phyloP scores from a whole-genome alignment of 2,329 filamentous ascomycete genomes.

The Aotearoamyces nothofagi region DNA sequence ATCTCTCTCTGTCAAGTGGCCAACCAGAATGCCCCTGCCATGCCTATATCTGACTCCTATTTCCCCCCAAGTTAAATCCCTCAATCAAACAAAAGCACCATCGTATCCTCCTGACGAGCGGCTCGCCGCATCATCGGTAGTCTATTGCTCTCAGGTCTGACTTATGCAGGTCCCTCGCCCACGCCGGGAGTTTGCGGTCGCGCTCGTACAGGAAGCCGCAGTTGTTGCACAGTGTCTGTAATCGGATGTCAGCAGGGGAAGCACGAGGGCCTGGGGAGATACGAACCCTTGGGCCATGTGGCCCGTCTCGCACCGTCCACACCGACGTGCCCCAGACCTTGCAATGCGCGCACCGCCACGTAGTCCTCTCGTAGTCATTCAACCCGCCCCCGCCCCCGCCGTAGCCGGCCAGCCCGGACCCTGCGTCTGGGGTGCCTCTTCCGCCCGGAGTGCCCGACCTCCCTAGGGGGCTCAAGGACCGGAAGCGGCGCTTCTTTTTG shows the following conservation, averaged over 20 bases:
- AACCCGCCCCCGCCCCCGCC: constrained; percentile 40
- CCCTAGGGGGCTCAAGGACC: constrained; percentile 71
- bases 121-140: constrained; percentile 18
- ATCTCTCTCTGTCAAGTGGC: too few species aligned
- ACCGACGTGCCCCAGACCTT: constrained; percentile 76
- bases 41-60: too few species aligned
- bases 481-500: constrained; percentile 89
- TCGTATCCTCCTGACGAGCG: too few species aligned
- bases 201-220: constrained; percentile 83
- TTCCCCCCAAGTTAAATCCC: too few species aligned
- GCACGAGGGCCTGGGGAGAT: neutral
- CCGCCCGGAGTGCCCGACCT: constrained; percentile 51
- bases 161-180: constrained; percentile 54
- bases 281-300: constrained; percentile 66
- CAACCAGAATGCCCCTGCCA: too few species aligned
- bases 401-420: constrained; percentile 54
- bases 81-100: constrained; percentile 1
- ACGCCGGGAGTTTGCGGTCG: constrained; percentile 67
- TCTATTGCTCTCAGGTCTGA: constrained; percentile 14
- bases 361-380: constrained; percentile 61
- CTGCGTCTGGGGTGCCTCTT: constrained; percentile 69
- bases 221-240: constrained; percentile 80
- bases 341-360: constrained; percentile 84
- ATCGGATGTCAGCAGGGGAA: constrained; percentile 3
- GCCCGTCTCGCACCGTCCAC: constrained; percentile 91